Evolutionary conservation across 2,329 filamentous ascomycete species (phyloP).

Genomic region (Pseudogymnoascus sp.): DNA sequence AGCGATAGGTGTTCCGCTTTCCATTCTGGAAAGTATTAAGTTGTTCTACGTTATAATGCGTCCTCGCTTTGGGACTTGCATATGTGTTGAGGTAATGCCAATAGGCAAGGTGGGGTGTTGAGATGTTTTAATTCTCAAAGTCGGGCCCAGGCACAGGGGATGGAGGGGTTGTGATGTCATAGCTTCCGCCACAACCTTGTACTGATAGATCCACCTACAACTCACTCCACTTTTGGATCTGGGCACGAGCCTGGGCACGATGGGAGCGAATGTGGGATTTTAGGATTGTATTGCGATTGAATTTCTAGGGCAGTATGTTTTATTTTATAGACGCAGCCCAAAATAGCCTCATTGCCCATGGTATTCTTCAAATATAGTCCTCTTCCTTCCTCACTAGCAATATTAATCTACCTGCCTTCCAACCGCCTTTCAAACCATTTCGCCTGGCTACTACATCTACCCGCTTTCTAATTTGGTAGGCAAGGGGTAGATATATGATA

Average conservation of each 20-base stretch:
- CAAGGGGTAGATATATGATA: neutral
- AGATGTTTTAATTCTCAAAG: neutral
- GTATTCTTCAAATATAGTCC: neutral
- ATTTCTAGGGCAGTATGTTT: neutral
- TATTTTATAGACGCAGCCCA: neutral
- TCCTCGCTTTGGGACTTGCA: neutral
- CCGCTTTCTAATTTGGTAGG: neutral
- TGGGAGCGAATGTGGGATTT: neutral
- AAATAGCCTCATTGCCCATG: neutral
- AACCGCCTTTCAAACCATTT: neutral
- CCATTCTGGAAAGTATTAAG: neutral
- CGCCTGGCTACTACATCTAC: neutral
- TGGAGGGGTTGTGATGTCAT: neutral
- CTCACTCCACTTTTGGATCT: neutral
- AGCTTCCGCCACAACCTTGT: neutral
- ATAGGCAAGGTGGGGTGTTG: neutral
- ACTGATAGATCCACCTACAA: neutral
- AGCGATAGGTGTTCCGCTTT: neutral
- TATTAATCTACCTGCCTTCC: neutral
- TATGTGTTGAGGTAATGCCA: neutral
- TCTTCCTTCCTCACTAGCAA: neutral
- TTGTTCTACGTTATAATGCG: neutral
- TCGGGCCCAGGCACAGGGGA: neutral
- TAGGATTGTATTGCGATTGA: neutral
- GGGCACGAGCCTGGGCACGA: neutral